These are phyloP conservation scores for Fusarium domesticum DNA, from an alignment of 2,329 filamentous ascomycete species.

Conservation along the genomic window DNA sequence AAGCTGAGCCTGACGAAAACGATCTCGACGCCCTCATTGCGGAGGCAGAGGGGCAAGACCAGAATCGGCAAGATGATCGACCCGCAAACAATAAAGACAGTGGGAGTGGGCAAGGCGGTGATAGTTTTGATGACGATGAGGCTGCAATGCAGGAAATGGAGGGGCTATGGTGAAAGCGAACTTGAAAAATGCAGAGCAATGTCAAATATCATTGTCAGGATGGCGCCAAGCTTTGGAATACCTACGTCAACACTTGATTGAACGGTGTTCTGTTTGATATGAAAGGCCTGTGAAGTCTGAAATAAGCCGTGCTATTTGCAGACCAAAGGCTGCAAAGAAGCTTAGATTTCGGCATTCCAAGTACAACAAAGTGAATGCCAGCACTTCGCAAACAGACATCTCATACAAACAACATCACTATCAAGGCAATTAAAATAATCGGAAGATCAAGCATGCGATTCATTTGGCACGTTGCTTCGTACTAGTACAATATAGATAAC, in stretches of 20 bases:
- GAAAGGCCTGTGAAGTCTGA: no score
- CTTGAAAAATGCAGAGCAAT: neutral
- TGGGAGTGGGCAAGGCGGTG: constrained; percentile 12
- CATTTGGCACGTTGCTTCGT: constrained; percentile 20
- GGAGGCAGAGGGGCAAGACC: constrained; percentile 39
- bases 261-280: no score
- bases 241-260: no score
- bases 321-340: no score
- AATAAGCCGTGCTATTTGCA: no score
- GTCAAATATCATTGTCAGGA: neutral
- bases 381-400: no score
- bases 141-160: constrained; percentile 66
- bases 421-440: neutral
- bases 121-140: constrained; percentile 60
- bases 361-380: no score
- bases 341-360: no score
- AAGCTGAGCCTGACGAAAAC: constrained; percentile 39
- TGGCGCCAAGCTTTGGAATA: constrained; percentile 6
- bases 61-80: neutral
- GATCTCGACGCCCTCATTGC: constrained; percentile 53
- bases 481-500: constrained; percentile 20
- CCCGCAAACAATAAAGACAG: constrained; percentile 1
- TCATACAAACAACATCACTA: neutral
- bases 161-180: constrained; percentile 51
- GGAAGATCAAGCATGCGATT: constrained; percentile 11